These are phyloP conservation scores for Lathyrus tuberosus DNA, from an alignment of 306 rosid genomes.

Conservation along the genomic window DNA sequence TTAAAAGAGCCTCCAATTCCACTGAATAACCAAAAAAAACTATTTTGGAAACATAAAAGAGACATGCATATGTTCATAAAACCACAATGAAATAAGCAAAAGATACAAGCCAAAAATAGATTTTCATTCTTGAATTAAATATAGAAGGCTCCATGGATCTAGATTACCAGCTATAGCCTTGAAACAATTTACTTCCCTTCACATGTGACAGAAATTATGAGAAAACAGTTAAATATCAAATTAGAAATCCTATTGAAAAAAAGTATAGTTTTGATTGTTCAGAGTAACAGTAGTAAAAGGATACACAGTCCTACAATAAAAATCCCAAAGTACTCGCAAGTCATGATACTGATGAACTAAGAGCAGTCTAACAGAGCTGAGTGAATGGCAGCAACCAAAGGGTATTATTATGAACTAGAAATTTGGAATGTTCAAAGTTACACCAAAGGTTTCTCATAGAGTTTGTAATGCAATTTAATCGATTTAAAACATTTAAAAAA, in stretches of 20 bases:
- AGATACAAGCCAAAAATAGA: neutral
- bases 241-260: neutral
- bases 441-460: neutral
- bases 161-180: constrained; percentile 1
- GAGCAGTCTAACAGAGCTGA: neutral
- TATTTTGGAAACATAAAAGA: neutral
- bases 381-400: neutral
- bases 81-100: constrained; percentile 19
- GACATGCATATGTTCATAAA: constrained; percentile 14
- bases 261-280: constrained; percentile 2
- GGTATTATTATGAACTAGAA: neutral
- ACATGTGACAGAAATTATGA: neutral
- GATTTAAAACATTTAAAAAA: neutral
- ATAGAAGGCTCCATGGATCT: constrained; percentile 11
- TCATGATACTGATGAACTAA: neutral
- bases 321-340: neutral
- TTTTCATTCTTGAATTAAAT: constrained; percentile 11
- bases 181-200: constrained; percentile 19
- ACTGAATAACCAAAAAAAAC: neutral
- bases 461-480: constrained; percentile 13
- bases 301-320: neutral
- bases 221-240: constrained; percentile 10
- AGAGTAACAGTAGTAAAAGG: neutral
- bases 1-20: neutral
- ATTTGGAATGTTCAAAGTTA: constrained; percentile 3